These are phyloP conservation scores for Erodium maritimum DNA, from an alignment of 345 rosid genomes.

Conservation along the genomic window DNA sequence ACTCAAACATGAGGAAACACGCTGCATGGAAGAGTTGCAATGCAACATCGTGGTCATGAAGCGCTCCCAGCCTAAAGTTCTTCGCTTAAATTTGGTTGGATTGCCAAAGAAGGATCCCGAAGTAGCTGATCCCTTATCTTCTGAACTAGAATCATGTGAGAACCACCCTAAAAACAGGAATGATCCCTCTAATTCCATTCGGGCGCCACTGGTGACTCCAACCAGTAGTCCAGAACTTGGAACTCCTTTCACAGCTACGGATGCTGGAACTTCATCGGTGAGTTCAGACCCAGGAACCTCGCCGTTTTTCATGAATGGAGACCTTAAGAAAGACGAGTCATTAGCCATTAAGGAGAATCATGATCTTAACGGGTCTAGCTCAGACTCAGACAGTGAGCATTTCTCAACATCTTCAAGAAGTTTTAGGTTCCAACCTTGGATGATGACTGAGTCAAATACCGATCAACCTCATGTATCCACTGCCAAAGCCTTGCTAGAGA, in stretches of 20 bases:
- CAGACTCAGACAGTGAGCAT: constrained; percentile 72
- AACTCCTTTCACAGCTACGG: constrained; percentile 91
- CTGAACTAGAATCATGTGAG: constrained; percentile 31
- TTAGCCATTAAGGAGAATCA: constrained; percentile 39
- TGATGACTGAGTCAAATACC: constrained; percentile 29
- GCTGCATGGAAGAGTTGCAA: constrained; percentile 90
- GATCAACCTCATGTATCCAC: constrained; percentile 36
- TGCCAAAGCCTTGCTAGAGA: constrained; percentile 44
- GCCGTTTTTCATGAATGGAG: constrained; percentile 46
- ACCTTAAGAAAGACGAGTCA: constrained; percentile 55
- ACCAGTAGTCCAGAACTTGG: constrained; percentile 93
- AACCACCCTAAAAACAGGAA: constrained; percentile 27
- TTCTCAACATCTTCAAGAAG: constrained; percentile 66
- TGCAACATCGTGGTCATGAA: constrained; percentile 96
- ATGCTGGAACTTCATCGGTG: constrained; percentile 91
- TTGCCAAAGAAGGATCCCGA: constrained; percentile 43
- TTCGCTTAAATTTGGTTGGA: constrained; percentile 89
- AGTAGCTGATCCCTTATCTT: no score
- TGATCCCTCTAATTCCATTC: constrained; percentile 32
- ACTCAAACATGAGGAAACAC: constrained; percentile 71
- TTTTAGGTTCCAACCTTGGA: constrained; percentile 83
- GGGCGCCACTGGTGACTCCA: constrained; percentile 80
- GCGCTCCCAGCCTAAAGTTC: constrained; percentile 81
- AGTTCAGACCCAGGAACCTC: constrained; percentile 95
- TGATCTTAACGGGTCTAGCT: constrained; percentile 44